A percentile compares a stretch with the other conserved stretches of the same genome.
phyloP scores from a whole-genome alignment of 208 protist species.

The Angomonas deanei region DNA sequence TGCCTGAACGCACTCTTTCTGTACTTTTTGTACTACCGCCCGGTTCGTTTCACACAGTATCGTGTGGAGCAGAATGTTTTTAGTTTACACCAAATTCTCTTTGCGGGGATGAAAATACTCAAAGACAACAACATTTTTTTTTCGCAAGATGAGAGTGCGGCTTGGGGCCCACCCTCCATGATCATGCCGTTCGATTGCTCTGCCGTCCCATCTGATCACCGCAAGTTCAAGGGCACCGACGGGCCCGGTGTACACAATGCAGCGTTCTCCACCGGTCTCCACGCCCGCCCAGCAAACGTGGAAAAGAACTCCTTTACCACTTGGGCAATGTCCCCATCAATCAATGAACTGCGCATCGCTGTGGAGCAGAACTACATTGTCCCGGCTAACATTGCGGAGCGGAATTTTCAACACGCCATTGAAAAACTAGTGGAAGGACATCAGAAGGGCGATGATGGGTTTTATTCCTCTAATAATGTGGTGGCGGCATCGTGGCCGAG shows the following conservation, averaged over 20 bases:
- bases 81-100: conserved; percentile 21
- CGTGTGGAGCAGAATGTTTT: conserved; percentile 58
- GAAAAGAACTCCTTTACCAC: conserved; percentile 37
- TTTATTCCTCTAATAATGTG: background rate
- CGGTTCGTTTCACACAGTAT: conserved; percentile 56
- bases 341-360: conserved; percentile 29
- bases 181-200: too few relatives aligned
- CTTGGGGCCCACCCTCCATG: background rate
- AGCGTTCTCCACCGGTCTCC: too few relatives aligned
- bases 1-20: conserved; percentile 41
- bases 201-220: too few relatives aligned
- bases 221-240: background rate
- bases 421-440: background rate
- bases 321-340: conserved; percentile 38
- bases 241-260: background rate
- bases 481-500: background rate
- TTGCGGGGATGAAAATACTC: conserved; percentile 23
- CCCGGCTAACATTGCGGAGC: conserved; percentile 21
- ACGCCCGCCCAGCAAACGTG: conserved; percentile 42
- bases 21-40: conserved; percentile 78
- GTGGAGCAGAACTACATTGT: conserved; percentile 41
- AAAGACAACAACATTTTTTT: conserved; percentile 20
- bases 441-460: background rate
- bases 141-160: background rate
- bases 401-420: conserved; percentile 23